phyloP scores from a whole-genome alignment of 352 stramenopile genomes.

The Pythium sukuiense region DNA sequence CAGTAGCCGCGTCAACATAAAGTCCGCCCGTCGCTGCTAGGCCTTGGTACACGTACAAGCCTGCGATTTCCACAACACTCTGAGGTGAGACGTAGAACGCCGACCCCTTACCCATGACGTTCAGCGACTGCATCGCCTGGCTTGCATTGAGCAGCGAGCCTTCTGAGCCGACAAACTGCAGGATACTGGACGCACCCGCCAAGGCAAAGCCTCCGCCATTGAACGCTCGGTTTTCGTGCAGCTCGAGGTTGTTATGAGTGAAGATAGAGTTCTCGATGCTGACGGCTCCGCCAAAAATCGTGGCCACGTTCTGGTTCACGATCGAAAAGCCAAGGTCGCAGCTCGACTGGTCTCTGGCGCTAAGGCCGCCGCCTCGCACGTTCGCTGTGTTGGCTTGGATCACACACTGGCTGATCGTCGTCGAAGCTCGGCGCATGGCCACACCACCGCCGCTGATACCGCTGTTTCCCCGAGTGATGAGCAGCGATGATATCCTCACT shows the following conservation, averaged over 20 bases:
- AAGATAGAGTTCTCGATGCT: constrained; percentile 11
- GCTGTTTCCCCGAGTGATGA: background rate
- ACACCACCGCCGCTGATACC: constrained; percentile 5
- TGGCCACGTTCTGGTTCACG: constrained; percentile 16
- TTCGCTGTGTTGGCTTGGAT: constrained; percentile 1
- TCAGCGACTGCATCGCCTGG: background rate
- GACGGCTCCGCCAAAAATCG: constrained; percentile 3
- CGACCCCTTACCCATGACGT: constrained; percentile 10
- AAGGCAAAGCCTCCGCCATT: constrained; percentile 11
- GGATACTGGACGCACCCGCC: background rate
- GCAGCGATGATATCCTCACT: background rate
- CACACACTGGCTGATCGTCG: constrained; percentile 2
- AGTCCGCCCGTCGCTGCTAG: constrained; percentile 5
- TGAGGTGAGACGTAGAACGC: constrained; percentile 10
- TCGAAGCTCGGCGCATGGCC: constrained; percentile 1
- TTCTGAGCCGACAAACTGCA: background rate
- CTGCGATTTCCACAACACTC: background rate
- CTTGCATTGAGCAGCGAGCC: constrained; percentile 8
- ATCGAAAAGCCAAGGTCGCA: constrained; percentile 2
- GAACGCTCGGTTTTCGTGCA: constrained; percentile 5
- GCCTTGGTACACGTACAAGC: constrained; percentile 11
- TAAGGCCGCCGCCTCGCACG: constrained; percentile 13
- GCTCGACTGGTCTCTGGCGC: background rate
- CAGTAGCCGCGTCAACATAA: constrained; percentile 13
- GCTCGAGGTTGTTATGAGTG: background rate